Conservation (phyloP, 225 moss, liverwort and hornwort genomes). For the Physcomitrium patens region DNA sequence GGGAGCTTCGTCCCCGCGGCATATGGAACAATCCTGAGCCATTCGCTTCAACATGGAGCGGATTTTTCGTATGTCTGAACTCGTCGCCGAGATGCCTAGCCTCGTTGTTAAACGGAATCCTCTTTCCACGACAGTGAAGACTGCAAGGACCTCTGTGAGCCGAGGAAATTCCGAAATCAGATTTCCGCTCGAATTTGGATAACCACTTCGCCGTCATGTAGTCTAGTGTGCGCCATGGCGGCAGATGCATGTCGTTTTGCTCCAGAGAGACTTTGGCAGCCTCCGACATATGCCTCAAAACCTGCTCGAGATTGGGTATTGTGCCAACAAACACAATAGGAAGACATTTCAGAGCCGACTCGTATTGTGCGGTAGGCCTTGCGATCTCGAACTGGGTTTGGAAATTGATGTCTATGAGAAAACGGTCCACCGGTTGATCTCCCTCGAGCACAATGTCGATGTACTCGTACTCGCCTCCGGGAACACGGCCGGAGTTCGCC, state of each 20-base stretch:
- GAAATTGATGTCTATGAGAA: slow-evolving; percentile 77
- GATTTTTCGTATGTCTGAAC: slow-evolving; percentile 45
- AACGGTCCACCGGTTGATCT: slow-evolving; percentile 40
- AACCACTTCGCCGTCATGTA: slow-evolving; percentile 90
- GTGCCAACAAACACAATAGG: slow-evolving; percentile 76
- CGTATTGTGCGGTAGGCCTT: slow-evolving; percentile 62
- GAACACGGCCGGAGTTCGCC: slow-evolving; percentile 63
- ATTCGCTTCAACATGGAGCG: slow-evolving; percentile 52
- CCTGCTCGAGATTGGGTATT: slow-evolving; percentile 52
- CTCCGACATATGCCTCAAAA: slow-evolving; percentile 76
- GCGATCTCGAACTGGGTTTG: slow-evolving; percentile 85
- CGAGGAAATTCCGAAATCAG: slow-evolving; percentile 10
- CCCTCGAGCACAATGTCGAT: slow-evolving; percentile 59
- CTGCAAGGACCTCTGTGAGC: slow-evolving; percentile 35
- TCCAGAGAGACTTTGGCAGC: slow-evolving; percentile 71
- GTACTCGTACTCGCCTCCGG: slow-evolving; percentile 85
- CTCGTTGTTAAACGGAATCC: slow-evolving; percentile 1
- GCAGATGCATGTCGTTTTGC: slow-evolving; percentile 74
- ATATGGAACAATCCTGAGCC: slow-evolving; percentile 24
- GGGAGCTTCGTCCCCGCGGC: slow-evolving; percentile 19
- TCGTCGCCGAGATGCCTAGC: slow-evolving; percentile 46
- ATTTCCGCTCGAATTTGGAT: slow-evolving; percentile 45
- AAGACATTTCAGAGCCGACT: slow-evolving; percentile 52
- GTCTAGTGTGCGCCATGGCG: slow-evolving; percentile 84
- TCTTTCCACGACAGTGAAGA: slow-evolving; percentile 40